A percentile compares a stretch with the other conserved stretches of the same genome.
Evolutionary conservation across 306 rosid genomes (phyloP).

Genomic region (Gastrolobium villosum): DNA sequence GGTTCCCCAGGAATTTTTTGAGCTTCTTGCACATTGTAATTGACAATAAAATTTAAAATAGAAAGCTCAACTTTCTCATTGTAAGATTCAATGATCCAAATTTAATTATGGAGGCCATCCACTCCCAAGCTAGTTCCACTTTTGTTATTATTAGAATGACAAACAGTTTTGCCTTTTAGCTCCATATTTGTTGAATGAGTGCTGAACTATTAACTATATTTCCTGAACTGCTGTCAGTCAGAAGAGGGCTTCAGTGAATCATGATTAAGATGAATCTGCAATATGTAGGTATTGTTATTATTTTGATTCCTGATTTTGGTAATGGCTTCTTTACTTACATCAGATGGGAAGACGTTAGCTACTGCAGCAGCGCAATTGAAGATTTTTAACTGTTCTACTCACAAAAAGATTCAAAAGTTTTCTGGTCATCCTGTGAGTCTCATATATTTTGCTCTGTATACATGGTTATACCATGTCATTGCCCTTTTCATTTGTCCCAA

Average conservation of each 20-base stretch:
- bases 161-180: conserved; percentile 13
- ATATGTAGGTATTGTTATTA: conserved; percentile 17
- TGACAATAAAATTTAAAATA: background rate
- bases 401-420: conserved; percentile 83
- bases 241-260: conserved; percentile 39
- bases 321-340: conserved; percentile 40
- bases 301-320: conserved; percentile 49
- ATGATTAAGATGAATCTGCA: conserved; percentile 42
- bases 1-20: conserved; percentile 10
- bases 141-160: conserved; percentile 26
- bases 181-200: conserved; percentile 26
- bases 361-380: conserved; percentile 91
- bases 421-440: conserved; percentile 98
- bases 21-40: conserved; percentile 24
- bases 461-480: background rate
- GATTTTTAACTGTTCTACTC: conserved; percentile 69
- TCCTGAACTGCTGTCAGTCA: conserved; percentile 23
- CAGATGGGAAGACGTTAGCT: conserved; percentile 90
- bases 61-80: conserved; percentile 20
- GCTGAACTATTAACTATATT: conserved; percentile 16
- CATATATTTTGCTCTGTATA: conserved; percentile 22
- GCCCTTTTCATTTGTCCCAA: conserved; percentile 28
- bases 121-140: background rate
- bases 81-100: conserved; percentile 26
- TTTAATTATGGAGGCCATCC: conserved; percentile 22